Evolutionary conservation across 441 rosid genomes (phyloP).

Genomic region (Corymbia calophylla): DNA sequence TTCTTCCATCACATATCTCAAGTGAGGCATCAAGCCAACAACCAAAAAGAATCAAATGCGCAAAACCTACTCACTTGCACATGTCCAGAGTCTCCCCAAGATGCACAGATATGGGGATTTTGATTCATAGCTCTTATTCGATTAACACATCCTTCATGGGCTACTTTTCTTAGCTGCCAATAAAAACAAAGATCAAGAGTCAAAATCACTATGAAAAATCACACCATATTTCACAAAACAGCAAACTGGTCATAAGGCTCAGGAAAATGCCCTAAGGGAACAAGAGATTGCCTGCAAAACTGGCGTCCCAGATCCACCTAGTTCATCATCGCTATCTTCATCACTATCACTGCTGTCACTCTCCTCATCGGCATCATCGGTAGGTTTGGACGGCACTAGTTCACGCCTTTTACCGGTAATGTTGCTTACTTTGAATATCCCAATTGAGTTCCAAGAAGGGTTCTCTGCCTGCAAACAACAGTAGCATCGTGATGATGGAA

Average conservation of each 20-base stretch:
- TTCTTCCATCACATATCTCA: background rate
- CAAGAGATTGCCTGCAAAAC: conserved; percentile 51
- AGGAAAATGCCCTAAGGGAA: background rate
- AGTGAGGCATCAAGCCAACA: background rate
- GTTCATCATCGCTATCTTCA: conserved; percentile 52
- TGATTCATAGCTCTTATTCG: conserved; percentile 95
- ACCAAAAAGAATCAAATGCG: background rate
- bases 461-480: conserved; percentile 66
- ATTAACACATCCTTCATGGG: conserved; percentile 84
- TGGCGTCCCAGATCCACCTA: conserved; percentile 51
- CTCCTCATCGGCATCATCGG: conserved; percentile 51
- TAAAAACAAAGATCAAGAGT: conserved; percentile 1
- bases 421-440: conserved; percentile 66
- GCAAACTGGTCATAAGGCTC: background rate
- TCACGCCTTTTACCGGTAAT: conserved; percentile 82
- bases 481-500: background rate
- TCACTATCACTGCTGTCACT: conserved; percentile 62
- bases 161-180: conserved; percentile 61
- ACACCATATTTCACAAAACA: background rate
- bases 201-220: background rate
- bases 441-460: conserved; percentile 67
- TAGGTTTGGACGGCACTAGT: conserved; percentile 44
- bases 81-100: conserved; percentile 92
- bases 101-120: conserved; percentile 83
- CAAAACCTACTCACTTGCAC: conserved; percentile 52